Conservation (phyloP, 192 early-diverging fungal genomes). For the Entophlyctis helioformis region DNA sequence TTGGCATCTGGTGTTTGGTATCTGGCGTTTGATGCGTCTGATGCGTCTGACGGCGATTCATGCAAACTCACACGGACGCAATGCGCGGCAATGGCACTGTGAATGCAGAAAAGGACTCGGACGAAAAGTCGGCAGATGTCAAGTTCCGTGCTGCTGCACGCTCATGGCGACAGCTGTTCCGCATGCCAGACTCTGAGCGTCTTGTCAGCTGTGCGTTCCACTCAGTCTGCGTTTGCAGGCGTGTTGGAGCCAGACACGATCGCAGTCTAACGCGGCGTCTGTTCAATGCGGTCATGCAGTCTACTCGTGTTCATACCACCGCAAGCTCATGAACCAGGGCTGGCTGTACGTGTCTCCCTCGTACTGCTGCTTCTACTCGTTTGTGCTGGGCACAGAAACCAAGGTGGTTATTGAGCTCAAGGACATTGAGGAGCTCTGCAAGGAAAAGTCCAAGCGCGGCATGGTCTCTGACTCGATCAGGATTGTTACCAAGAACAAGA, state of each 20-base stretch:
- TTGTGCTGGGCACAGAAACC: slow-evolving; percentile 85
- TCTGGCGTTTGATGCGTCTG: not conserved
- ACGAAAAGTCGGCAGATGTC: slow-evolving; percentile 73
- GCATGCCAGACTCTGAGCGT: slow-evolving; percentile 63
- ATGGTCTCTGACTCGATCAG: slow-evolving; percentile 79
- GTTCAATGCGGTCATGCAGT: slow-evolving; percentile 20
- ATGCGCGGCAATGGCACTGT: not conserved
- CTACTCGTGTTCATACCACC: slow-evolving; percentile 85
- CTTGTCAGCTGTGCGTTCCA: slow-evolving; percentile 71
- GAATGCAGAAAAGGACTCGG: slow-evolving; percentile 50
- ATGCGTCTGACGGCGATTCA: not conserved
- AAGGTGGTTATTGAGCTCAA: slow-evolving; percentile 85
- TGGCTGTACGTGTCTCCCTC: slow-evolving; percentile 96
- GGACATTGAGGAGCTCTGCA: slow-evolving; percentile 76
- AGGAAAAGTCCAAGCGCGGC: slow-evolving; percentile 84
- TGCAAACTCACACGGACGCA: not conserved
- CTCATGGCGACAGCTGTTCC: slow-evolving; percentile 81
- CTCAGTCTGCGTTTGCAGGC: not conserved
- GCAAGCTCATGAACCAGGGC: slow-evolving; percentile 77
- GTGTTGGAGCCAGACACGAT: no score
- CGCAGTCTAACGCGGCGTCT: no score
- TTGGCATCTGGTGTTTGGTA: no score
- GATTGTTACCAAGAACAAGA: slow-evolving; percentile 68
- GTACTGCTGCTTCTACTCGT: slow-evolving; percentile 90
- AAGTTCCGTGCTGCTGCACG: slow-evolving; percentile 79